Conservation (phyloP, 768 basidiomycete genomes). For the Hygrocybe punicea region DNA sequence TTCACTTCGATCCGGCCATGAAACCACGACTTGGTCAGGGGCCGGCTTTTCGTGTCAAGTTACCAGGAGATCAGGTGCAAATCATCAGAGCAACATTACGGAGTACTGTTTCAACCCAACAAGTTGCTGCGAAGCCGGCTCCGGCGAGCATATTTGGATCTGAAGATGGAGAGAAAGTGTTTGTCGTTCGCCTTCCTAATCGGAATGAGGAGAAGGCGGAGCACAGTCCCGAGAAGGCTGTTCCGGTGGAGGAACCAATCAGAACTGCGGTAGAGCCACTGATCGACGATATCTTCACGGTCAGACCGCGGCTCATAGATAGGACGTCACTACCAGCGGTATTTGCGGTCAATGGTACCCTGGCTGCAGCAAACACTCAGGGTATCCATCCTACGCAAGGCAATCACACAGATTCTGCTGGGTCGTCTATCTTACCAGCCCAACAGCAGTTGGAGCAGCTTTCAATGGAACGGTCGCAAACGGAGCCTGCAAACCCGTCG, state of each 20-base stretch:
- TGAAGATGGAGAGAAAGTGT: conserved; percentile 44
- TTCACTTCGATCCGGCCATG: conserved; percentile 59
- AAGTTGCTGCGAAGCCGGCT: conserved; percentile 17
- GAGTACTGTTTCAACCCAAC: conserved; percentile 17
- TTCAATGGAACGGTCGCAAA: conserved; percentile 30
- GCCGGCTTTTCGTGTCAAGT: conserved; percentile 55
- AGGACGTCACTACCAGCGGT: conserved; percentile 30
- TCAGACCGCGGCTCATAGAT: conserved; percentile 48
- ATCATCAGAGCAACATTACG: conserved; percentile 41
- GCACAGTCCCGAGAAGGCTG: background rate
- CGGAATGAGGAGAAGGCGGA: conserved; percentile 36
- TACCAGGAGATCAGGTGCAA: conserved; percentile 48
- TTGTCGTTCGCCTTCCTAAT: conserved; percentile 57
- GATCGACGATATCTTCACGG: conserved; percentile 56
- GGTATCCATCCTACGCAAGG: conserved; percentile 21
- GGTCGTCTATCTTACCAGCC: conserved; percentile 22
- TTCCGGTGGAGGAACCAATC: conserved; percentile 13
- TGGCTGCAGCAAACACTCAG: background rate
- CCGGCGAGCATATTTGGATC: conserved; percentile 24
- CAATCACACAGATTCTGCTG: conserved; percentile 16
- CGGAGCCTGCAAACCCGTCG: conserved; percentile 28
- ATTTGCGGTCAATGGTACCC: conserved; percentile 1
- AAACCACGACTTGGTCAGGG: conserved; percentile 58
- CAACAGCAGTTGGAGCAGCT: conserved; percentile 42
- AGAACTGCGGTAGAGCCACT: conserved; percentile 37